Evolutionary conservation across 768 basidiomycete genomes (phyloP).

Genomic region (Phanerodontia chrysosporium): DNA sequence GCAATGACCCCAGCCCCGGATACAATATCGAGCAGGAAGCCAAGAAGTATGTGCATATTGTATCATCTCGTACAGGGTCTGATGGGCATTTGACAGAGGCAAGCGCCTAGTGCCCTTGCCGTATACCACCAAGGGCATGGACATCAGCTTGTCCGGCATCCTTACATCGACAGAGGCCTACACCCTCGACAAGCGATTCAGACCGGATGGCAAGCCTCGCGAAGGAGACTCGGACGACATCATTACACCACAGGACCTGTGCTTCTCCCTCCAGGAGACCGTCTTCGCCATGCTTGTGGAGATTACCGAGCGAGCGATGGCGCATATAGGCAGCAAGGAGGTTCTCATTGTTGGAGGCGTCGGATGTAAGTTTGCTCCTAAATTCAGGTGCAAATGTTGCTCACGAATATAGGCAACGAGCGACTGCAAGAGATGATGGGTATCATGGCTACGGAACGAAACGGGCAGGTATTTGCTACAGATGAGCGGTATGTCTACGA

Average conservation of each 20-base stretch:
- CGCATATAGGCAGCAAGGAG: conserved; percentile 93
- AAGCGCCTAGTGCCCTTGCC: conserved; percentile 79
- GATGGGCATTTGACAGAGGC: conserved; percentile 48
- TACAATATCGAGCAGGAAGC: conserved; percentile 97
- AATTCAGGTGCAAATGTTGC: too few species aligned
- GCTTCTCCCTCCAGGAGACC: conserved; percentile 95
- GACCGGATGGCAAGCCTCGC: conserved; percentile 34
- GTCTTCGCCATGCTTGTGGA: conserved; percentile 98
- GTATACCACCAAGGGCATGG: conserved; percentile 98
- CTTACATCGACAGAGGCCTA: conserved; percentile 85
- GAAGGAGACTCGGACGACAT: conserved; percentile 53
- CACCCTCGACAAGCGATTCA: conserved; percentile 80
- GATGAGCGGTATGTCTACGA: conserved; percentile 80
- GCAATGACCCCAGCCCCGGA: conserved; percentile 94
- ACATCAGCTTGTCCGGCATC: conserved; percentile 93
- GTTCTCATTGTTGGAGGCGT: conserved; percentile 98
- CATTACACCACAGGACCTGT: conserved; percentile 93
- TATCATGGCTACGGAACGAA: conserved; percentile 89
- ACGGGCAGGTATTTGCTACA: conserved; percentile 87
- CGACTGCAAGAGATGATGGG: conserved; percentile 98
- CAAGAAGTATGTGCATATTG: conserved; percentile 55
- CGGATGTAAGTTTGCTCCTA: conserved; percentile 88
- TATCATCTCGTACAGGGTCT: background rate
- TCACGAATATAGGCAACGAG: conserved; percentile 95
- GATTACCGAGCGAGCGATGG: conserved; percentile 99